Evolutionary conservation across 768 basidiomycete genomes (phyloP).

Genomic region (Podaxis carcinomalis): DNA sequence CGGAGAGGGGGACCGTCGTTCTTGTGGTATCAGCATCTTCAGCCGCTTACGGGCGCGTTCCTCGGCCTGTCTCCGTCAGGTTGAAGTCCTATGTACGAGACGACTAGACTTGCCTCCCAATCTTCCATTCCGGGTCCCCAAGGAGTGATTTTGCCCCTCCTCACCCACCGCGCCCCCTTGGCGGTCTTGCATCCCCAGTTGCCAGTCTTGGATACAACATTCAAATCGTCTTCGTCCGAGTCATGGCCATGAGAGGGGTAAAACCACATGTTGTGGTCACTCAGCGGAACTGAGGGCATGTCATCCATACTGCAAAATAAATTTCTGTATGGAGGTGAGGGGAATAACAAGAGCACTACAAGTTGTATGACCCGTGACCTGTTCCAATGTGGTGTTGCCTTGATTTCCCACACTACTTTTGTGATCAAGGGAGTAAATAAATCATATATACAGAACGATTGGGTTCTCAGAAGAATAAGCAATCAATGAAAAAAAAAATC

Average conservation of each 20-base stretch:
- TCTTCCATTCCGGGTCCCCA: constrained; percentile 87
- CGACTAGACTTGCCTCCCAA: constrained; percentile 61
- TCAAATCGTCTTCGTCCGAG: constrained; percentile 55
- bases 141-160: constrained; percentile 73
- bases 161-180: constrained; percentile 77
- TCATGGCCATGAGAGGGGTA: constrained; percentile 76
- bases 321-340: not conserved
- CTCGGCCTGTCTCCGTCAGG: constrained; percentile 51
- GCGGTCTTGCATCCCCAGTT: constrained; percentile 84
- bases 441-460: no score
- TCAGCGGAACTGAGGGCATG: constrained; percentile 34
- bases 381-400: no score
- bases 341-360: not conserved
- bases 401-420: no score
- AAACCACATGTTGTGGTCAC: constrained; percentile 79
- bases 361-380: no score
- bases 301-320: constrained; percentile 3
- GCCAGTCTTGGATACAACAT: constrained; percentile 46
- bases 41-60: constrained; percentile 81
- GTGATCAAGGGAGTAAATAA: no score
- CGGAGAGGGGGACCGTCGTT: constrained; percentile 66
- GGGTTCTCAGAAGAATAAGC: no score
- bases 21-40: constrained; percentile 58
- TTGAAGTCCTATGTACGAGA: constrained; percentile 4
- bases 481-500: no score